phyloP scores from a whole-genome alignment of 2,329 filamentous ascomycete genomes.

The Keithomyces neogunnii region DNA sequence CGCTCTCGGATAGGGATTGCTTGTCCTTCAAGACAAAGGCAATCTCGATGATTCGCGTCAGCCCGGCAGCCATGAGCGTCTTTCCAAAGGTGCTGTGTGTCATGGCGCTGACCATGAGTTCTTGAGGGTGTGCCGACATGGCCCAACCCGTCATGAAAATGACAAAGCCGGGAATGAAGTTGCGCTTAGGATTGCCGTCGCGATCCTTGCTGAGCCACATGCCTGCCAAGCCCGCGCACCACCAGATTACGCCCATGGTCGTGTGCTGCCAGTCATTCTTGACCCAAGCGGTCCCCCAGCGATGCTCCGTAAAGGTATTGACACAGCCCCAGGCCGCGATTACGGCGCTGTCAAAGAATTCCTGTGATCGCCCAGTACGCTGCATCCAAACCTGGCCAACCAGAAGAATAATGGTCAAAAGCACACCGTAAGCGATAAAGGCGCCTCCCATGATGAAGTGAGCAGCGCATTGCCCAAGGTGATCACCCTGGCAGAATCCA shows the following conservation, averaged over 20 bases:
- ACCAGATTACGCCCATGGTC: constrained; percentile 99
- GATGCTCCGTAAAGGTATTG: constrained; percentile 96
- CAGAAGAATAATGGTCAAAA: constrained; percentile 77
- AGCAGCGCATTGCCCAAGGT: constrained; percentile 83
- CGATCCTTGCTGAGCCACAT: constrained; percentile 85
- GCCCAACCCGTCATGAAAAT: constrained; percentile 90
- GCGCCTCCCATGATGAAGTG: constrained; percentile 99
- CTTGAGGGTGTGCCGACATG: constrained; percentile 88
- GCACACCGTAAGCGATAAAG: constrained; percentile 87
- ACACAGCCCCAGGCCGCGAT: constrained; percentile 95
- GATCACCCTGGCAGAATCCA: constrained; percentile 88
- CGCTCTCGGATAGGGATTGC: constrained; percentile 55
- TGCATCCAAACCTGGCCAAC: constrained; percentile 85
- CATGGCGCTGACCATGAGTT: constrained; percentile 74
- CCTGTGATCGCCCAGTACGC: constrained; percentile 77
- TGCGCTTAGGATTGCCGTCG: constrained; percentile 79
- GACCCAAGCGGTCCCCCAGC: constrained; percentile 84
- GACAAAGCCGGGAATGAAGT: constrained; percentile 86
- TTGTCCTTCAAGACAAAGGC: constrained; percentile 76
- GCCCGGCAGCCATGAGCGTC: constrained; percentile 82
- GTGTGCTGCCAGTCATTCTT: constrained; percentile 96
- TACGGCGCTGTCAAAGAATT: constrained; percentile 89
- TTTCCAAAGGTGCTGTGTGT: constrained; percentile 89
- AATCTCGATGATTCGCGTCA: constrained; percentile 83
- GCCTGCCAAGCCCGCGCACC: constrained; percentile 83